Conservation (phyloP, 805 yeast genomes). For the Hanseniaspora osmophila region DNA sequence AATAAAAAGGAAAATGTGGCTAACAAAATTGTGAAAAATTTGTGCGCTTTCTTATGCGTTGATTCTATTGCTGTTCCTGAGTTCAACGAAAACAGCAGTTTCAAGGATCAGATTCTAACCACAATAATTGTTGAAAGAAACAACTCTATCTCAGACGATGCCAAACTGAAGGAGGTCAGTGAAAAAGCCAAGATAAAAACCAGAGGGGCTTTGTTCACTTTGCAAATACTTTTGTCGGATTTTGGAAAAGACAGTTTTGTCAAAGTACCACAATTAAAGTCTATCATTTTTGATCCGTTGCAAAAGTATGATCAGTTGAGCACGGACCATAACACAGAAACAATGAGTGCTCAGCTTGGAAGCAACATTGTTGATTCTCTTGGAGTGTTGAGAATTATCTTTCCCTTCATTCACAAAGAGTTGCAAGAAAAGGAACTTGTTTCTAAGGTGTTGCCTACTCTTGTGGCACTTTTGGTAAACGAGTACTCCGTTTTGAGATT, state of each 20-base stretch:
- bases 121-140: conserved; percentile 64
- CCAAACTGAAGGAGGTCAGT: conserved; percentile 46
- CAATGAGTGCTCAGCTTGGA: conserved; percentile 37
- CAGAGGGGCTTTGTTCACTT: conserved; percentile 64
- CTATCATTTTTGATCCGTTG: conserved; percentile 55
- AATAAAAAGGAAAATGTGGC: conserved; percentile 58
- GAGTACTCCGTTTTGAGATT: conserved; percentile 74
- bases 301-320: conserved; percentile 21
- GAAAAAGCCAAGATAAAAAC: conserved; percentile 69
- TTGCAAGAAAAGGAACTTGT: conserved; percentile 36
- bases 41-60: conserved; percentile 87
- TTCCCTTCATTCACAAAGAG: conserved; percentile 41
- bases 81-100: conserved; percentile 48
- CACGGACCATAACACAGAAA: conserved; percentile 12
- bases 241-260: conserved; percentile 44
- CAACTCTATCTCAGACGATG: conserved; percentile 45
- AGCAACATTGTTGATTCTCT: conserved; percentile 76
- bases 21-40: conserved; percentile 77
- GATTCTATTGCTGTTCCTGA: conserved; percentile 95
- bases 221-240: conserved; percentile 40
- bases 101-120: conserved; percentile 49
- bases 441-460: conserved; percentile 37
- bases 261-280: conserved; percentile 51
- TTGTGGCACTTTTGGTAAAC: conserved; percentile 40
- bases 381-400: conserved; percentile 64